These are phyloP conservation scores for Sporothrix schenckii DNA, from an alignment of 2,329 filamentous ascomycete species.

Conservation along the genomic window DNA sequence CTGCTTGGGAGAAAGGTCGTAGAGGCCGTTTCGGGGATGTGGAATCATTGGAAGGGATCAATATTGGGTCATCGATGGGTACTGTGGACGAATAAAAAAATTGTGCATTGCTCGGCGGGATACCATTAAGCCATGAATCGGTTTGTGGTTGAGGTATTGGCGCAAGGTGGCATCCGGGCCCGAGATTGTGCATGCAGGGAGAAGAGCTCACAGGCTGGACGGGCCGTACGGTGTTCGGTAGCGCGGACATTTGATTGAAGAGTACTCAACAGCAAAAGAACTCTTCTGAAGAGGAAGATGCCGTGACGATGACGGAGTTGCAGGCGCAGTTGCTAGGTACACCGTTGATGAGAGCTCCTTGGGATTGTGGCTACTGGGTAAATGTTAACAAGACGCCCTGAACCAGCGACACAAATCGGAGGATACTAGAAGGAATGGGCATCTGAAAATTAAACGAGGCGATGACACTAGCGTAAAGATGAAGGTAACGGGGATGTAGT, in stretches of 20 bases:
- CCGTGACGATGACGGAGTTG: too few species aligned
- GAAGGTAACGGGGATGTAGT: neutral
- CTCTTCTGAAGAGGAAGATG: neutral
- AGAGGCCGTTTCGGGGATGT: constrained; percentile 60
- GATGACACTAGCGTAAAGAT: neutral
- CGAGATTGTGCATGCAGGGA: constrained; percentile 57
- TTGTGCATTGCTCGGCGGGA: constrained; percentile 66
- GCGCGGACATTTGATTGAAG: constrained; percentile 2
- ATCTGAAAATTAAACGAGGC: neutral
- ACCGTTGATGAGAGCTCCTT: neutral
- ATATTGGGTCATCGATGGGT: constrained; percentile 87
- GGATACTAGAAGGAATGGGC: neutral
- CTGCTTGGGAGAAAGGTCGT: constrained; percentile 75
- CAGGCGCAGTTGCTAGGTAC: neutral
- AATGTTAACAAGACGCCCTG: neutral
- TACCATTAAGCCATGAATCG: constrained; percentile 47
- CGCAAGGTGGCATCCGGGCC: constrained; percentile 60
- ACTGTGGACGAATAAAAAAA: constrained; percentile 85
- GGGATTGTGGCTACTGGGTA: neutral
- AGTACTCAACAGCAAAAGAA: neutral
- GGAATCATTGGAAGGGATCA: constrained; percentile 51
- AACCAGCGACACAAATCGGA: neutral
- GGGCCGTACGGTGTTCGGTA: neutral
- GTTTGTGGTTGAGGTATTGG: constrained; percentile 49
- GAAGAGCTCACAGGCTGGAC: neutral